phyloP scores from a whole-genome alignment of 495 filamentous ascomycete genomes.

The Trichoderma erinaceum region DNA sequence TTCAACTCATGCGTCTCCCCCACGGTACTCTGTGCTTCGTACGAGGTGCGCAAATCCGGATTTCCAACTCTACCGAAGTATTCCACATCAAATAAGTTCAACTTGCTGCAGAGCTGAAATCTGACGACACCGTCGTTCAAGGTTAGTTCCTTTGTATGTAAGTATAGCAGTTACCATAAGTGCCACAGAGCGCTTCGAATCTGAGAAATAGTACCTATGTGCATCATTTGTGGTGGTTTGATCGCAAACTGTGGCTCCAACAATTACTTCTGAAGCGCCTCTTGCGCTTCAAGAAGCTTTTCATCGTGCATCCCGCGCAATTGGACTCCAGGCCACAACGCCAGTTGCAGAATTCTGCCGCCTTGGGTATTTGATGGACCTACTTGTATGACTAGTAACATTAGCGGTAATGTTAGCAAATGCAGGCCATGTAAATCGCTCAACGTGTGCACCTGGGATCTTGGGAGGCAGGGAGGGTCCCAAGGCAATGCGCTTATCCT shows the following conservation, averaged over 20 bases:
- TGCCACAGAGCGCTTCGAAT: too few relatives aligned
- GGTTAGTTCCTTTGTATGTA: too few relatives aligned
- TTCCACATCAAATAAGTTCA: too few relatives aligned
- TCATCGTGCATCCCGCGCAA: background rate
- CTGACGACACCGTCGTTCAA: too few relatives aligned
- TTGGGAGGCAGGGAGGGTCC: background rate
- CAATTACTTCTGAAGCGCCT: background rate
- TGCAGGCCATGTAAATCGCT: conserved; percentile 7
- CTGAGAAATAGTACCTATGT: too few relatives aligned
- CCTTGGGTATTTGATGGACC: background rate
- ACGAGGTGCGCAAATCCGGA: background rate
- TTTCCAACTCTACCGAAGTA: background rate
- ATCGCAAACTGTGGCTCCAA: background rate
- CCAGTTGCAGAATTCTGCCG: background rate
- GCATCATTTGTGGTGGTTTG: too few relatives aligned
- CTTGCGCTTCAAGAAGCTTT: background rate
- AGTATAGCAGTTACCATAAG: too few relatives aligned
- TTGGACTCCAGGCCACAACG: background rate
- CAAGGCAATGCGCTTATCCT: background rate
- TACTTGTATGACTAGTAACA: background rate
- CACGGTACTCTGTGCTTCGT: background rate
- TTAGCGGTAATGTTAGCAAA: background rate
- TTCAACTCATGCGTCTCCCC: background rate
- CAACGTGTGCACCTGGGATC: background rate
- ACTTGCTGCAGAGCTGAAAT: too few relatives aligned